Conservation (phyloP, 1,139 yeast species). For the Geotrichum reessii region DNA sequence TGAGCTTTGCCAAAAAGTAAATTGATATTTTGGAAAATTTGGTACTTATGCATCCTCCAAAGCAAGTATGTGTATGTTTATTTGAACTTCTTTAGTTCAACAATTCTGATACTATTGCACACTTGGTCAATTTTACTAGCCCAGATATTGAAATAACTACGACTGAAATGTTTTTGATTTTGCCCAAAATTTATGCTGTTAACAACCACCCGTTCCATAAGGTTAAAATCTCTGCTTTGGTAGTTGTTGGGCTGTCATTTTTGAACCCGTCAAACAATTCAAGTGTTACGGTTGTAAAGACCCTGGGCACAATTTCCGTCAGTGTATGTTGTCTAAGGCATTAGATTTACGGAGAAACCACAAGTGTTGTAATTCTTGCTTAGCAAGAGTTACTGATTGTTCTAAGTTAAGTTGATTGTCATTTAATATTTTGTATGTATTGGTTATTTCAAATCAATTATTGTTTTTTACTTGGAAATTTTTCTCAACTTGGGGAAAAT, state of each 20-base stretch:
- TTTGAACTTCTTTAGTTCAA: neutral
- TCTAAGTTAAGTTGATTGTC: too few species aligned
- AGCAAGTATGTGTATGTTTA: too few species aligned
- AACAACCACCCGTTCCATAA: neutral
- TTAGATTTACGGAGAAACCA: neutral
- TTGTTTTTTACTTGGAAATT: too few species aligned
- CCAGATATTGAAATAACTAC: neutral
- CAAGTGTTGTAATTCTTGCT: too few species aligned
- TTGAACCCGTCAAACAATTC: neutral
- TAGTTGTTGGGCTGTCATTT: neutral
- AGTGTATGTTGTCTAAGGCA: neutral
- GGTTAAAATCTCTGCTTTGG: neutral
- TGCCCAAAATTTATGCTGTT: neutral
- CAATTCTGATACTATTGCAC: neutral
- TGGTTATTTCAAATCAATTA: too few species aligned
- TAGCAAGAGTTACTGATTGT: too few species aligned
- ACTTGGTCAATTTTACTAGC: neutral
- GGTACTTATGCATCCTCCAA: neutral
- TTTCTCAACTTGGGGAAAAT: too few species aligned
- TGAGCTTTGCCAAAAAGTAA: too few species aligned
- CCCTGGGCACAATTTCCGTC: neutral
- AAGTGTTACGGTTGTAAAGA: neutral
- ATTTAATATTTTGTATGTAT: too few species aligned
- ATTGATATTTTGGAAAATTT: too few species aligned
- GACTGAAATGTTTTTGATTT: neutral